These are phyloP conservation scores for Beauveria rudraprayagi DNA, from an alignment of 2,329 filamentous ascomycete species.

Conservation along the genomic window DNA sequence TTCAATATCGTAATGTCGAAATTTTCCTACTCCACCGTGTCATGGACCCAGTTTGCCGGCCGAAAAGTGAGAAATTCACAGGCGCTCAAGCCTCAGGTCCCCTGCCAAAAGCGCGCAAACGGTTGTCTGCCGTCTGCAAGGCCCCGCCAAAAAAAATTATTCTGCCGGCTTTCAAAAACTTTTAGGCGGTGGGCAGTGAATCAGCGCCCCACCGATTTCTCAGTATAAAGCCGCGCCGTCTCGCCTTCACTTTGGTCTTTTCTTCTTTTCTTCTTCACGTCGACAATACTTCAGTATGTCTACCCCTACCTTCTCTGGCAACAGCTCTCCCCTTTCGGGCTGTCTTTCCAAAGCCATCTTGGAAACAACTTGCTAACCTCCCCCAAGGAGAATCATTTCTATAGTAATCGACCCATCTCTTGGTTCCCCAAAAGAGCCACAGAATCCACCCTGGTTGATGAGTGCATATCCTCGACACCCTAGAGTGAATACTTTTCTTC, in stretches of 20 bases:
- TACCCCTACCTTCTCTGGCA: conserved; percentile 24
- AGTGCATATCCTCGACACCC: conserved; percentile 76
- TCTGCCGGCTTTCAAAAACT: conserved; percentile 17
- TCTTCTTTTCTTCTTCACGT: conserved; percentile 48
- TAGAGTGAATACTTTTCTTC: conserved; percentile 67
- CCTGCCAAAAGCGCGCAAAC: neutral
- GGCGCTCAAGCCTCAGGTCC: neutral
- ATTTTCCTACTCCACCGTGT: neutral
- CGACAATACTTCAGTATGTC: conserved; percentile 53
- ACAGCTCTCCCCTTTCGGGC: neutral
- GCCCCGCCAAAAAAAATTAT: conserved; percentile 10
- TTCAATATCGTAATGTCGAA: neutral
- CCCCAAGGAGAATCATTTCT: conserved; percentile 81
- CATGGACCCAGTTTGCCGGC: neutral
- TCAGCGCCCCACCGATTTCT: conserved; percentile 4
- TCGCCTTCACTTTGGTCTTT: conserved; percentile 26
- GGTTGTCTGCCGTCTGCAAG: neutral
- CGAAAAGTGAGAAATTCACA: neutral
- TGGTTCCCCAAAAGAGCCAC: conserved; percentile 87
- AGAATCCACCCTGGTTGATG: conserved; percentile 95
- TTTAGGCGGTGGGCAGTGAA: conserved; percentile 26
- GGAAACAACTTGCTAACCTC: conserved; percentile 17
- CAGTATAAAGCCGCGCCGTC: conserved; percentile 33
- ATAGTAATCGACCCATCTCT: conserved; percentile 89
- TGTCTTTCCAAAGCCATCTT: conserved; percentile 1